A percentile compares a stretch with the other conserved stretches of the same genome.
phyloP scores from a whole-genome alignment of 768 basidiomycete genomes.

The Rubroboletus satanas region DNA sequence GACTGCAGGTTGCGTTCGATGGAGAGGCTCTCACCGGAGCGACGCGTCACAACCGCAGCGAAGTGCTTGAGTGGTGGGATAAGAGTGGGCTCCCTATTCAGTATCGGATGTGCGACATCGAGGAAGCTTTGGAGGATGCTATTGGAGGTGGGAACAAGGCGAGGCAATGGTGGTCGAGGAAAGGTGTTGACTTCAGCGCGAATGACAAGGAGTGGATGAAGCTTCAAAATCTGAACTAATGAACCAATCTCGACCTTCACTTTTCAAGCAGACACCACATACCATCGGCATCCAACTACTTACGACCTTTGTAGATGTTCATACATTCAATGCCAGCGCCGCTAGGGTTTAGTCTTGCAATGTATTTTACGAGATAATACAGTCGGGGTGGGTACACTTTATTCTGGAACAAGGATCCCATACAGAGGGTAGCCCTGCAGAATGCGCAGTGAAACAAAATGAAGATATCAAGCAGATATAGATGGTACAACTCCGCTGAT shows the following conservation, averaged over 20 bases:
- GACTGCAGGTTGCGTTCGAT: conserved; percentile 74
- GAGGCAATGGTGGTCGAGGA: conserved; percentile 75
- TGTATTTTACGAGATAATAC: conserved; percentile 10
- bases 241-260: background rate
- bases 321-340: background rate
- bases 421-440: background rate
- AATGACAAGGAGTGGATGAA: conserved; percentile 90
- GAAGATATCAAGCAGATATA: conserved; percentile 3
- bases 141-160: conserved; percentile 76
- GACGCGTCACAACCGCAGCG: conserved; percentile 75
- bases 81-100: conserved; percentile 73
- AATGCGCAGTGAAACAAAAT: background rate
- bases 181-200: conserved; percentile 80
- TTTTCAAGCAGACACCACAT: background rate
- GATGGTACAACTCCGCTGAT: background rate
- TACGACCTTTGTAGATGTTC: background rate
- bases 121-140: conserved; percentile 86
- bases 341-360: conserved; percentile 4
- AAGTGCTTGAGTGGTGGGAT: conserved; percentile 88
- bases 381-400: conserved; percentile 7
- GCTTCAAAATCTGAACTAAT: conserved; percentile 66
- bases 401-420: conserved; percentile 1
- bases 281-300: background rate
- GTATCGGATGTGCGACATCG: conserved; percentile 88
- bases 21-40: conserved; percentile 76